phyloP scores from a whole-genome alignment of 768 basidiomycete species.

The Amylocystis lapponica region DNA sequence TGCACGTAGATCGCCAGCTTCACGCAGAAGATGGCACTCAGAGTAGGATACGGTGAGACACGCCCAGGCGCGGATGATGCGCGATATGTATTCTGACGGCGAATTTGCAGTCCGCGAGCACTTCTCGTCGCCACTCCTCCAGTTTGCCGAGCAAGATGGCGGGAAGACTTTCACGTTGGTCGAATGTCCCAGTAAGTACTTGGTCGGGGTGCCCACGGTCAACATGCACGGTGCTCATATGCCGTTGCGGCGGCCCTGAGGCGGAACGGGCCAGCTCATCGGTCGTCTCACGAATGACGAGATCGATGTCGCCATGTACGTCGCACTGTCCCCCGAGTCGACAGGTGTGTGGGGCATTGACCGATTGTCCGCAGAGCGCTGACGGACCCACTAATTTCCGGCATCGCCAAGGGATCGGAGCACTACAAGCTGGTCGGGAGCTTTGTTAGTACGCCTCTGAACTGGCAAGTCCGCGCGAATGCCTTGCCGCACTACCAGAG shows the following conservation, averaged over 20 bases:
- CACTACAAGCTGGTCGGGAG: constrained; percentile 91
- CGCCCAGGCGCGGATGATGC: not conserved
- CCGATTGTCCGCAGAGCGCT: constrained; percentile 72
- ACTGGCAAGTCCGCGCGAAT: constrained; percentile 50
- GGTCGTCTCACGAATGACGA: constrained; percentile 65
- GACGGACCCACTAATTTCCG: constrained; percentile 87
- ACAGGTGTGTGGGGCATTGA: not conserved
- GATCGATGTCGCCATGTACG: constrained; percentile 80
- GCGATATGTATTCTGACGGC: not conserved
- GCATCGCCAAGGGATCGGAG: constrained; percentile 83
- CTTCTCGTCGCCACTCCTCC: constrained; percentile 88
- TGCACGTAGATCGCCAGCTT: too few species aligned
- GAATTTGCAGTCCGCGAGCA: constrained; percentile 67
- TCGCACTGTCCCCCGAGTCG: constrained; percentile 1
- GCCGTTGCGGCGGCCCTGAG: constrained; percentile 29
- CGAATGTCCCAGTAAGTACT: constrained; percentile 77
- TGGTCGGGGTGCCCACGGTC: constrained; percentile 17
- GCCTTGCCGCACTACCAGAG: not conserved
- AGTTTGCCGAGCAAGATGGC: constrained; percentile 66
- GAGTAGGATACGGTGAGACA: constrained; percentile 6
- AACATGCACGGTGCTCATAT: not conserved
- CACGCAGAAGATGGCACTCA: constrained; percentile 6
- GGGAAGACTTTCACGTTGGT: constrained; percentile 75
- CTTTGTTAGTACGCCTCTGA: constrained; percentile 83
- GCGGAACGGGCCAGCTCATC: constrained; percentile 84